A percentile compares a stretch with the other conserved stretches of the same genome.
phyloP scores from a whole-genome alignment of 2,329 filamentous ascomycete species.

The Apiospora kogelbergensis region DNA sequence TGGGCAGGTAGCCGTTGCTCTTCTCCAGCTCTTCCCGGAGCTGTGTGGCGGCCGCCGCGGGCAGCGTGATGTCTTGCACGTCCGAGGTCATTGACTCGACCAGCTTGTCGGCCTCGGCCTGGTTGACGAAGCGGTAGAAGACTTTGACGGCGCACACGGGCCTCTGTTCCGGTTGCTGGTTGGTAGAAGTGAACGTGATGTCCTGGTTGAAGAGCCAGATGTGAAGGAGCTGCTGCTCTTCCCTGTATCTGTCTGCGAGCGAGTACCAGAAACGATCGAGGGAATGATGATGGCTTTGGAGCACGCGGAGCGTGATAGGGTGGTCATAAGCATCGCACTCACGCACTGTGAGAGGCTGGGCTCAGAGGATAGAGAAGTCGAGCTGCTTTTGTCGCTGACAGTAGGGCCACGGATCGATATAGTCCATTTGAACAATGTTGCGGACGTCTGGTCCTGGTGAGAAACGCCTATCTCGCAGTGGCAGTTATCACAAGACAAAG shows the following conservation, averaged over 20 bases:
- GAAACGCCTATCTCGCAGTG: conserved; percentile 46
- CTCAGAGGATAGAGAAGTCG: conserved; percentile 16
- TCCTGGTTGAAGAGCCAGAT: conserved; percentile 59
- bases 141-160: conserved; percentile 49
- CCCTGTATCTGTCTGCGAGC: not conserved
- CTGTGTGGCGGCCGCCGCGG: conserved; percentile 46
- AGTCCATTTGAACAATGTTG: conserved; percentile 59
- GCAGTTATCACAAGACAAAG: conserved; percentile 47
- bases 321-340: conserved; percentile 51
- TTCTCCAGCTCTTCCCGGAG: conserved; percentile 43
- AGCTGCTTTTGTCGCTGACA: conserved; percentile 3
- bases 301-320: conserved; percentile 55
- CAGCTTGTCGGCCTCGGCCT: conserved; percentile 46
- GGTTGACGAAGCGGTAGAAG: conserved; percentile 46
- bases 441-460: conserved; percentile 43
- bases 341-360: conserved; percentile 52
- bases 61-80: conserved; percentile 60
- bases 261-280: conserved; percentile 21
- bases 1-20: conserved; percentile 55
- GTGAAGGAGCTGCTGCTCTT: conserved; percentile 34
- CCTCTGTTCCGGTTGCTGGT: conserved; percentile 10
- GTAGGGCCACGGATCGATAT: conserved; percentile 40
- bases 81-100: conserved; percentile 53
- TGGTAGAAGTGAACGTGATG: conserved; percentile 49
- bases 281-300: conserved; percentile 56